phyloP scores from a whole-genome alignment of 2,329 filamentous ascomycete genomes.

The Calonectria multiphialidica region DNA sequence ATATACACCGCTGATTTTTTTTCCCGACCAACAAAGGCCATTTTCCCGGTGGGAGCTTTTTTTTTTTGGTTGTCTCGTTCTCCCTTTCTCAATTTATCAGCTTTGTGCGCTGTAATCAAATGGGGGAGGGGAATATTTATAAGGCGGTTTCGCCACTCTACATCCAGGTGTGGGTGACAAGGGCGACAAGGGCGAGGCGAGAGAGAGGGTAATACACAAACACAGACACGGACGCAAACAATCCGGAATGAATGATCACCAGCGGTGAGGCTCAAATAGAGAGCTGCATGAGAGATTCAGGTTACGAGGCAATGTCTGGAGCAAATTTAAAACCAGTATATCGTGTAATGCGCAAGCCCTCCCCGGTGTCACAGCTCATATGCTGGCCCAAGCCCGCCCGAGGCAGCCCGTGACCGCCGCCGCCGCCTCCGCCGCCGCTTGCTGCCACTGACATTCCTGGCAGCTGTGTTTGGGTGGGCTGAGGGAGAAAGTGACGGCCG shows the following conservation, averaged over 20 bases:
- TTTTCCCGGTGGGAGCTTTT: background rate
- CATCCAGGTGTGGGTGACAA: background rate
- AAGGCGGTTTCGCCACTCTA: background rate
- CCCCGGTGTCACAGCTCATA: background rate
- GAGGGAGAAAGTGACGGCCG: background rate
- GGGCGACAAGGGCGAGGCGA: background rate
- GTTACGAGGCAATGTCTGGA: background rate
- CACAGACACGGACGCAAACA: background rate
- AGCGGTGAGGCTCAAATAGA: background rate
- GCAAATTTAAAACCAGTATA: background rate
- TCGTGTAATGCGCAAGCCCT: background rate
- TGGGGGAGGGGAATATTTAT: background rate
- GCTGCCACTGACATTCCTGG: background rate
- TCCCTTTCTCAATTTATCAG: background rate
- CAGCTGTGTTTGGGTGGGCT: background rate
- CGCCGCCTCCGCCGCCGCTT: background rate
- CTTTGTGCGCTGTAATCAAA: background rate
- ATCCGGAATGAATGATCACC: background rate
- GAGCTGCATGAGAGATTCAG: background rate
- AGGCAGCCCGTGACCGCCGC: too few relatives aligned
- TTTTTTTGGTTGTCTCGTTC: background rate
- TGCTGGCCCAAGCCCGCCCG: background rate
- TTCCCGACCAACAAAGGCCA: background rate
- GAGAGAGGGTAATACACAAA: background rate
- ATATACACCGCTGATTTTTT: slow-evolving; percentile 3